Base-by-base conservation (phyloP, 768 basidiomycete genomes). In the Naganishia vaughanmartiniae region DNA sequence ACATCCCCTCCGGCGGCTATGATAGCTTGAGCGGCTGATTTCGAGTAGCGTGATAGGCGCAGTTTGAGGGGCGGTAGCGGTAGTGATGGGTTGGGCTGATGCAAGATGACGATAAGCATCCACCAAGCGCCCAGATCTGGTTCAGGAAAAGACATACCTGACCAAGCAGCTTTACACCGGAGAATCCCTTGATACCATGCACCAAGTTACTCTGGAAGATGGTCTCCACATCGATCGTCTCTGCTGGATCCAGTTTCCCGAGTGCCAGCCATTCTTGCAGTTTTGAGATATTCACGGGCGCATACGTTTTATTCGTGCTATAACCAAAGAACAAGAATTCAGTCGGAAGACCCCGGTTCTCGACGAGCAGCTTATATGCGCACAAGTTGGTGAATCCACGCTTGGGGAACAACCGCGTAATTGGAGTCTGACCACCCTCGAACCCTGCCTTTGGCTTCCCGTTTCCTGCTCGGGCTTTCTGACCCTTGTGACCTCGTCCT, bases 351-450 rank as follows among this genome's bases (percentile, higher is more conserved):
- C 11, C 6, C 48, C 4, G 19, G 48, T 19, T 26, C 6, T 30
- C 7, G 26, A 24, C 46, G 10, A 33, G 28, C 10, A 33, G n/a
- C 46, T 5, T 15, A 39, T 30, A 24, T 30, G 85, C 91, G 76
- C 75, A 96, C 95, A 87, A 87, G 82, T 96, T 98, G 70, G 89
- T 87, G 81, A 98, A 98, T 55, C 96, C 96, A 56, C 87, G 86
- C 84, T 99, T 99, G 6, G 96, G 96, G 78, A 94, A 90, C 54
- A 88, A 84, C 73, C 92, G 89, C 6, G 90, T 89, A 66, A 98
- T 87, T 17, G 95, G 91, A 5, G 95, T 97, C 81, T 97, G 95
- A 73, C 96, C 96, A 78, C 96, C 96, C 81, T 97, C 96, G 73
- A 97, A 99, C 7, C 91, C 89, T 31, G 87, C 85, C 74, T 85